Percentiles rank a stretch among this genome's conserved stretches.
Conservation (phyloP, 768 basidiomycete species). For the Guyanaporus albipodus region DNA sequence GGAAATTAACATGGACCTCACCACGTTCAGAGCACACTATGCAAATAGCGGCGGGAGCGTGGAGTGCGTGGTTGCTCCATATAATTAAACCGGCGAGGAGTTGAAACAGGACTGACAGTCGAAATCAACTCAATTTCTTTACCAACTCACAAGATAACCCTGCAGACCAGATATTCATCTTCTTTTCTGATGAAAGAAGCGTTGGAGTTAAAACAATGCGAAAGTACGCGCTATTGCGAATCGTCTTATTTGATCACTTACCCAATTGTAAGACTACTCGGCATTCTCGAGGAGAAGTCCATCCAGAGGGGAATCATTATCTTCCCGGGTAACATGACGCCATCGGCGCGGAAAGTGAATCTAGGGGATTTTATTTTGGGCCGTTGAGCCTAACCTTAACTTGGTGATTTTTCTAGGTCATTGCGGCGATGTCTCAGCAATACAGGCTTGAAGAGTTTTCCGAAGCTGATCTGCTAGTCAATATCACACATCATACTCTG, state of each 20-base stretch:
- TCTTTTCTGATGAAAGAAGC: conserved; percentile 92
- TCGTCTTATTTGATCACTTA: conserved; percentile 8
- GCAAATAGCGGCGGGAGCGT: conserved; percentile 70
- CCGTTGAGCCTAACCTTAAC: background rate
- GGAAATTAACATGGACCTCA: conserved; percentile 86
- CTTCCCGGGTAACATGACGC: conserved; percentile 94
- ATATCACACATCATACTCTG: conserved; percentile 93
- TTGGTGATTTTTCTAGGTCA: conserved; percentile 54
- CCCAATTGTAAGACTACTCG: conserved; percentile 60
- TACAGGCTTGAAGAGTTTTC: conserved; percentile 95
- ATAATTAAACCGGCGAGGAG: conserved; percentile 2
- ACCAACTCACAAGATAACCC: conserved; percentile 67
- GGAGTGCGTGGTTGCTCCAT: conserved; percentile 59
- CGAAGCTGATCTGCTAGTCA: conserved; percentile 93
- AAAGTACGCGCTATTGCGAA: conserved; percentile 55
- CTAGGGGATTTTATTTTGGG: background rate
- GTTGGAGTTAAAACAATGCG: conserved; percentile 98
- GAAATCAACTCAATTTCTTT: conserved; percentile 86
- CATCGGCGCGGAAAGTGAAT: conserved; percentile 88
- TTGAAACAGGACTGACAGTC: conserved; percentile 47
- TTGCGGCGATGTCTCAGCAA: conserved; percentile 81
- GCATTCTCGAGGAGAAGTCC: conserved; percentile 86
- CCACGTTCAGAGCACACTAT: conserved; percentile 69
- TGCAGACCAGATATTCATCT: conserved; percentile 83
- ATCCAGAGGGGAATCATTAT: conserved; percentile 93